Evolutionary conservation across 108 stramenopile species (phyloP), one percentile per base, ranked within the genome.

Genomic region (Stephanodiscus minutulus): DNA sequence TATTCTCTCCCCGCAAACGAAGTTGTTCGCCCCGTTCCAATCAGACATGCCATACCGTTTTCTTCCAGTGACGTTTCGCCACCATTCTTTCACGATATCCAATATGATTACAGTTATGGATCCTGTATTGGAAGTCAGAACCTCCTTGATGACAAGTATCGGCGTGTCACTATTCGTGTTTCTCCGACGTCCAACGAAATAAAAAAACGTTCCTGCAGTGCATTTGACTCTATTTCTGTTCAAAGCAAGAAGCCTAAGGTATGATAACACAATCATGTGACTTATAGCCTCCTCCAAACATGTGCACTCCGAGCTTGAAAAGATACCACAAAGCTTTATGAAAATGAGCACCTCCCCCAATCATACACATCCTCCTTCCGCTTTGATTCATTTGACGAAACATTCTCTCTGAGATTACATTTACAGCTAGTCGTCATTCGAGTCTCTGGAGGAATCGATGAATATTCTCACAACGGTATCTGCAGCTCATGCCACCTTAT

Each of bases 131-230:
- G 24, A 53, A 53, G 22, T 27, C 52, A 53, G 24, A 10, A 53
- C 25, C 52, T 53, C 52, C 10, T 53, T 27, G 52, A 25, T 53
- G 52, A 53, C 52, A 53, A 53, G 25, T 27, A 53, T 12, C 52
- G 22, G 7, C 22, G 52, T 27, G 25, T 53, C 52, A 53, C 52
- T 53, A 21, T 53, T 27, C 52, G 52, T 27, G 52, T 11, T 27
- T 27, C 22, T 27, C 4, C 4, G 25, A 25, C 52, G 52, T 27
- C 25, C 7, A 24, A 27, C 15, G 24, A 53, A 12, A 25, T 1
- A 1, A 53, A 53, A 22, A 53, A 24, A 53, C 52, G 52, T 0
- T 15, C 13, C 43, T 27, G 10, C 25, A 53, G 52, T 27, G 52
- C 52, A 24, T 53, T 53, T 53, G 22, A 9, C 24, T 15, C 25